Base-by-base conservation (phyloP, 2,329 filamentous ascomycete genomes). In the Xylaria sp. region DNA sequence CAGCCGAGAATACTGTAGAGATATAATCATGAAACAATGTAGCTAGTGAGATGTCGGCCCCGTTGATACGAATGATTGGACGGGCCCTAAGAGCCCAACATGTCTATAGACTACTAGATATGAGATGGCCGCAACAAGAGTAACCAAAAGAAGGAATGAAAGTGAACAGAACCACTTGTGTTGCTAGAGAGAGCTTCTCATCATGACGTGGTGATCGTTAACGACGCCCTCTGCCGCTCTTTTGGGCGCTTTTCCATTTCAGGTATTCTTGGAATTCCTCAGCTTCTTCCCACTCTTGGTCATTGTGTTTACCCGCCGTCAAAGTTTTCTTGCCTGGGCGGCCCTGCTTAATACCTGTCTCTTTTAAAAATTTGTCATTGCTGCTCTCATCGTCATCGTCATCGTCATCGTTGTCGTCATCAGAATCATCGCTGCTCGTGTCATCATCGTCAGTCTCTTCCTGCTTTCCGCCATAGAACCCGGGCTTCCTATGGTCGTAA, bases 241-340 rank as follows among this genome's bases (percentile, higher is more conserved):
- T 52, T 18, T 52, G 50, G 23, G 50, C 13, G 13, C 13, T 52
- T 13, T 52, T 52, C 50, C 23, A 52, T 52, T 52, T 52, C 25
- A 52, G 12, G 10, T 23, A 23, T 25, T 50, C n/a, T 23, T 25
- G 46, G 20, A 50, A 50, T 8, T 50, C n/a, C 5, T 23, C n/a
- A 8, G 9, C 13, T n/a, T 52, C 50, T 15, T 52, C 20, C 23
- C n/a, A 15, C 23, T 31, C 50, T 12, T 52, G 28, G 9, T 52
- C 50, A 52, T 31, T 18, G 13, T 46, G 41, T 46, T 31, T 18
- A 8, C 23, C 50, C 25, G 2, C 13, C 9, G n/a, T 48, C 8
- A n/a, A 48, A 18, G 46, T 23, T 8, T 20, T 48, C 18, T 48
- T 48, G 46, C n/a, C n/a, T 23, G n/a, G n/a, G 46, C n/a, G n/a